These are phyloP conservation scores for Pythium angustatum DNA, from an alignment of 352 stramenopile species.

Conservation along the genomic window DNA sequence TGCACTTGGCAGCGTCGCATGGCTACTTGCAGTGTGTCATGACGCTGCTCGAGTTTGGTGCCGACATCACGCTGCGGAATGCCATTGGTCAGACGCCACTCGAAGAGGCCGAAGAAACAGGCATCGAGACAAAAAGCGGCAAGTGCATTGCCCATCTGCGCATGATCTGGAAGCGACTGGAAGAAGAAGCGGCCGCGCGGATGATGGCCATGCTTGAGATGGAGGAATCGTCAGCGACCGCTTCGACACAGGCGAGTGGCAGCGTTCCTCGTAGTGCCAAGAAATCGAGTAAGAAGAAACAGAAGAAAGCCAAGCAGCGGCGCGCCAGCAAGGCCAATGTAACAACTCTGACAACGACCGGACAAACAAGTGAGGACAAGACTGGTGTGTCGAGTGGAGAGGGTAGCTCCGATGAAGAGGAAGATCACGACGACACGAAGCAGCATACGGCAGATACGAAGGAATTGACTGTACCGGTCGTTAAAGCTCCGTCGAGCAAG, in stretches of 20 bases:
- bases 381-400: conserved; percentile 17
- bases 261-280: conserved; percentile 31
- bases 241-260: background rate
- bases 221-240: conserved; percentile 45
- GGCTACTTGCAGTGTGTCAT: conserved; percentile 77
- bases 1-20: conserved; percentile 77
- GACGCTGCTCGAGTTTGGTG: conserved; percentile 55
- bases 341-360: background rate
- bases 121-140: conserved; percentile 48
- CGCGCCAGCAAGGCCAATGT: conserved; percentile 30
- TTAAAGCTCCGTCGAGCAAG: background rate
- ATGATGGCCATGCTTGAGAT: conserved; percentile 88
- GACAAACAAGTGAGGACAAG: conserved; percentile 29
- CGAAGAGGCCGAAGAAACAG: conserved; percentile 74
- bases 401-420: conserved; percentile 28
- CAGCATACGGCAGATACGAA: conserved; percentile 2
- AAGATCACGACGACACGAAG: conserved; percentile 3
- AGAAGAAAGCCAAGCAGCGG: conserved; percentile 72
- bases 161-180: conserved; percentile 63
- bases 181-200: conserved; percentile 72
- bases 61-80: conserved; percentile 80
- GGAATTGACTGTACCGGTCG: background rate
- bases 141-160: conserved; percentile 62
- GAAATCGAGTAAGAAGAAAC: conserved; percentile 66
- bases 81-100: conserved; percentile 76